Evolutionary conservation across 257 asterid genomes (phyloP).

Genomic region (Nicotiana otophora): DNA sequence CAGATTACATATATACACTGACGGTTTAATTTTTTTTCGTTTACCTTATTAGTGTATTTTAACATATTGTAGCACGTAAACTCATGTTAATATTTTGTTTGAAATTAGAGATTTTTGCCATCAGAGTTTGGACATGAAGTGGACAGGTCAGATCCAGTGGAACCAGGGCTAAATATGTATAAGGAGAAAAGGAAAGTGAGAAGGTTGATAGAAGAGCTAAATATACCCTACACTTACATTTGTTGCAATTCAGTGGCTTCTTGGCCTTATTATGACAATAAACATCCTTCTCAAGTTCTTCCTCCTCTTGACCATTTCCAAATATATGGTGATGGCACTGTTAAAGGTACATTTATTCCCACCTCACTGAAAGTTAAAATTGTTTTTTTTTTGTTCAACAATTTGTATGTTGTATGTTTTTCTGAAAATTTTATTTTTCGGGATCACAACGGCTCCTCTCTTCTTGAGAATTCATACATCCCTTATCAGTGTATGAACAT

Average conservation of each 20-base stretch:
- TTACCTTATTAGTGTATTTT: background rate
- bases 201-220: conserved; percentile 23
- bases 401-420: background rate
- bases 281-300: conserved; percentile 25
- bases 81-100: background rate
- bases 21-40: too few relatives aligned
- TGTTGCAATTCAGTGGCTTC: conserved; percentile 37
- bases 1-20: background rate
- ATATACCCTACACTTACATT: conserved; percentile 27
- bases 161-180: conserved; percentile 32
- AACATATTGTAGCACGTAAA: background rate
- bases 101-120: conserved; percentile 28
- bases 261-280: conserved; percentile 36
- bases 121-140: conserved; percentile 44
- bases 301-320: conserved; percentile 35
- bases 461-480: too few relatives aligned
- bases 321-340: conserved; percentile 33
- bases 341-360: conserved; percentile 20
- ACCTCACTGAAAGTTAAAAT: background rate
- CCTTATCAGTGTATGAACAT: too few relatives aligned
- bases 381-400: too few relatives aligned
- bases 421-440: background rate
- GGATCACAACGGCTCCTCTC: too few relatives aligned
- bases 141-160: conserved; percentile 31
- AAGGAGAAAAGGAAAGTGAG: conserved; percentile 26